Percentiles rank a stretch among this genome's conserved stretches.
phyloP scores from a whole-genome alignment of 176 grass and related monocot species.

The Juncus effusus region DNA sequence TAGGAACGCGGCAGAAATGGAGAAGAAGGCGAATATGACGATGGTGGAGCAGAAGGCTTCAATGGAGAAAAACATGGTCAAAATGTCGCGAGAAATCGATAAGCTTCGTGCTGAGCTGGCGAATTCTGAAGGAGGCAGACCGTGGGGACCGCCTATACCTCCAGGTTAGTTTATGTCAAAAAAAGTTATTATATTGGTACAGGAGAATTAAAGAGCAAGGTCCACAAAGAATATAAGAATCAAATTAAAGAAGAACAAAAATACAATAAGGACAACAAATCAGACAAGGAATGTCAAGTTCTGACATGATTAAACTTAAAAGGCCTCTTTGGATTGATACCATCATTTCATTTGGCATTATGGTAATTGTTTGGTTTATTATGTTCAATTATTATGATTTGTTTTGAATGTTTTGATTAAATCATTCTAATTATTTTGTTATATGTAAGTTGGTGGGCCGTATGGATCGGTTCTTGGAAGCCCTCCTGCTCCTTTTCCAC shows the following conservation, averaged over 20 bases:
- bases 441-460: constrained; percentile 20
- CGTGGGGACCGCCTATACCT: constrained; percentile 11
- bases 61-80: constrained; percentile 35
- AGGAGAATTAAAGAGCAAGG: too few species aligned
- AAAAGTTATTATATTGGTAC: too few species aligned
- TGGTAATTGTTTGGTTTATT: background rate
- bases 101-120: constrained; percentile 22
- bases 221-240: too few species aligned
- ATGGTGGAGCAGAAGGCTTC: constrained; percentile 23
- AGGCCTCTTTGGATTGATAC: too few species aligned
- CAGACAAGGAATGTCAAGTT: too few species aligned
- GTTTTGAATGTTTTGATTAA: background rate
- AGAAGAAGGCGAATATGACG: constrained; percentile 31
- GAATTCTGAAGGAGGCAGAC: constrained; percentile 21
- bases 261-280: too few species aligned
- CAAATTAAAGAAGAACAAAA: too few species aligned
- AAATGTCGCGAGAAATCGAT: constrained; percentile 25
- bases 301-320: too few species aligned
- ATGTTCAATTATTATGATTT: background rate
- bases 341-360: background rate
- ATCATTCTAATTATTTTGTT: constrained; percentile 16
- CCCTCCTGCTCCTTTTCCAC: background rate
- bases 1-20: constrained; percentile 19
- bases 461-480: constrained; percentile 9
- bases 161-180: constrained; percentile 23